Evolutionary conservation across 2,329 filamentous ascomycete genomes (phyloP), one percentile per base, ranked within the genome.

Genomic region (Pseudogymnoascus sp.): DNA sequence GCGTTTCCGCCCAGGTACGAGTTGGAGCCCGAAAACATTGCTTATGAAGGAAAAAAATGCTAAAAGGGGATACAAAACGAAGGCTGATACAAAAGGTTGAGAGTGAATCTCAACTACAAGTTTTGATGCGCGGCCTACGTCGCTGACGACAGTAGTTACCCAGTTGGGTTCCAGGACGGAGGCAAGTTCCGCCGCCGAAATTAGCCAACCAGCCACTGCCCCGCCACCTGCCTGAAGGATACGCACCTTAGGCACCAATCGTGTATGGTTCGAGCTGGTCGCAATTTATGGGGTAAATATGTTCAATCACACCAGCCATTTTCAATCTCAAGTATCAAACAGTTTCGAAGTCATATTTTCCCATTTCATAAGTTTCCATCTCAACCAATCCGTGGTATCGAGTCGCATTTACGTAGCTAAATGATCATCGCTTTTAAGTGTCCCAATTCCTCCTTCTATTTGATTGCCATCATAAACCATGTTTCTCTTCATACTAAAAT

Each of bases 21-120:
- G 79, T 89, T 95, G 67, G 90, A 89, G 74, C 88, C 90, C 67
- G 91, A 94, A 78, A 90, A 97, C 93, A 97, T 97, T 76, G 71
- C 72, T 41, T 65, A 61, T 63, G 50, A 53, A 65, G 37, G 58
- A 57, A 60, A 66, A 65, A 22, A 37, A 58, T 37, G 57, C 33
- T 38, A 38, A 58, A 39, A 58, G 25, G 50, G 62, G 61, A 57
- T 59, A 60, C 39, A 62, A 62, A 63, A 53, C 38, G 41, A 57
- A 41, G 36, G 30, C 39, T 50, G 62, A 57, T 63, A 59, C 33
- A 41, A 41, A 62, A 37, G 58, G 62, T 47, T 53, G 57, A 37
- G 57, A 25, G 47, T 53, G 47, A 53, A 7, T 33, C 47, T 28
- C 47, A 53, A 53, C 47, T 53, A 53, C 47, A 53, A 53, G 47